These are phyloP conservation scores for Lachnellula suecica DNA, from an alignment of 2,329 filamentous ascomycete species.

Conservation along the genomic window DNA sequence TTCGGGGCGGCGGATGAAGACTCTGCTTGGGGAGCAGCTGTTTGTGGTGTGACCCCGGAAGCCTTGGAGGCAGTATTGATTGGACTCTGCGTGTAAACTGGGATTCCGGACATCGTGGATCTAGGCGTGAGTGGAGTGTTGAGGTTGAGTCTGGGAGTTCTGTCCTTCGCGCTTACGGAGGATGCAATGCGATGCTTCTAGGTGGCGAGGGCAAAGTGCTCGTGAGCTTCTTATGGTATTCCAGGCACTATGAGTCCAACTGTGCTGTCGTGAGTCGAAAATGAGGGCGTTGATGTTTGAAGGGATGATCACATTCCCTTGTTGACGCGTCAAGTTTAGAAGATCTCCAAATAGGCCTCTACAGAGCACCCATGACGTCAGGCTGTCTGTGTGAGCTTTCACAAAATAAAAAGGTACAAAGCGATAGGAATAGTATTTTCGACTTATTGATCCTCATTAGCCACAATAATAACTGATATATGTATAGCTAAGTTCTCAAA, in stretches of 20 bases:
- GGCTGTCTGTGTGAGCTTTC: too few relatives aligned
- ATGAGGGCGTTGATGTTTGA: too few relatives aligned
- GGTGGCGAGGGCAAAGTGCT: background rate
- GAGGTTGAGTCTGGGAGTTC: background rate
- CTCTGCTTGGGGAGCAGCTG: conserved; percentile 29
- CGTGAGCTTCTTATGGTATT: background rate
- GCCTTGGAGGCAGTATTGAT: conserved; percentile 55
- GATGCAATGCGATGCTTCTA: background rate
- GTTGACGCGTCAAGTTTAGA: too few relatives aligned
- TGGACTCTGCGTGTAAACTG: conserved; percentile 57
- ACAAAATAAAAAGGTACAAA: too few relatives aligned
- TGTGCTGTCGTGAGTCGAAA: too few relatives aligned
- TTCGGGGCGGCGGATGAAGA: conserved; percentile 19
- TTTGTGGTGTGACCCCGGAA: conserved; percentile 47
- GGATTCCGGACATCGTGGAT: conserved; percentile 57
- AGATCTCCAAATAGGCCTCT: too few relatives aligned
- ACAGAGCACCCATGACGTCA: too few relatives aligned
- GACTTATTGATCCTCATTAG: too few relatives aligned
- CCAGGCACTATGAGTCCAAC: background rate
- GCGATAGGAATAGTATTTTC: too few relatives aligned
- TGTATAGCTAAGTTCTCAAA: too few relatives aligned
- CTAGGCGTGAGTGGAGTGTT: background rate
- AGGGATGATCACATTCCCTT: too few relatives aligned
- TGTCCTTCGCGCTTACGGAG: background rate
- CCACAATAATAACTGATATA: too few relatives aligned